These are phyloP conservation scores for Coemansia brasiliensis DNA, from an alignment of 192 early-diverging fungal species.

Conservation along the genomic window DNA sequence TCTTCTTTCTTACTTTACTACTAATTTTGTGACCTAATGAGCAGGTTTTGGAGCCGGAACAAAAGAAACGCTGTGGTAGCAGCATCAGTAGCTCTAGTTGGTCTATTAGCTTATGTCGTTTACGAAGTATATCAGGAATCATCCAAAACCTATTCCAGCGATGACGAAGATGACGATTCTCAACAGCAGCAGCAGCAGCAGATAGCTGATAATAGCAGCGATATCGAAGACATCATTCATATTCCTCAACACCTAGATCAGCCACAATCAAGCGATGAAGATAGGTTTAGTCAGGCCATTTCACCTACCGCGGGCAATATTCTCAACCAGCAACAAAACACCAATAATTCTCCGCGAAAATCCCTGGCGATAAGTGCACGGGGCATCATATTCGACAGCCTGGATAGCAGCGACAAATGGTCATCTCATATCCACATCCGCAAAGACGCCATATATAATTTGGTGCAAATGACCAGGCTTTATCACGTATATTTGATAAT, in stretches of 20 bases:
- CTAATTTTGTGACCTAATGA: constrained; percentile 17
- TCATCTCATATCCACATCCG: constrained; percentile 8
- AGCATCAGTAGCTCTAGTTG: constrained; percentile 10
- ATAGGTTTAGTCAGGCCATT: not conserved
- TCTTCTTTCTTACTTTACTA: not conserved
- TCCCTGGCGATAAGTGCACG: constrained; percentile 33
- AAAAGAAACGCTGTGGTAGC: constrained; percentile 13
- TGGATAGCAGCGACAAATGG: constrained; percentile 10
- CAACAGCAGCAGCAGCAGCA: not conserved
- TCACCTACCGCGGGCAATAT: not conserved
- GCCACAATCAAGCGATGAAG: not conserved
- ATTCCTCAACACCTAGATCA: not conserved
- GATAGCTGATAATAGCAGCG: constrained; percentile 1
- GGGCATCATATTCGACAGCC: constrained; percentile 23
- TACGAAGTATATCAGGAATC: constrained; percentile 33
- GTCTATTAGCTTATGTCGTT: constrained; percentile 17
- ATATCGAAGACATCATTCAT: constrained; percentile 4
- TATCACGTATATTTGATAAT: constrained; percentile 34
- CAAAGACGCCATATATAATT: not conserved
- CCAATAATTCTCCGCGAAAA: not conserved
- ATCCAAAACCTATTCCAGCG: not conserved
- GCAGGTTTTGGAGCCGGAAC: constrained; percentile 16
- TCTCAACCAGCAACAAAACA: too few relatives aligned
- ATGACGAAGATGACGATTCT: constrained; percentile 8
- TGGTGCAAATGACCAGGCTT: constrained; percentile 8